Percentiles rank a stretch among this genome's conserved stretches.
These are phyloP conservation scores for Ustilago trichophora DNA, from an alignment of 1,284 basidiomycete genomes.

Conservation along the genomic window DNA sequence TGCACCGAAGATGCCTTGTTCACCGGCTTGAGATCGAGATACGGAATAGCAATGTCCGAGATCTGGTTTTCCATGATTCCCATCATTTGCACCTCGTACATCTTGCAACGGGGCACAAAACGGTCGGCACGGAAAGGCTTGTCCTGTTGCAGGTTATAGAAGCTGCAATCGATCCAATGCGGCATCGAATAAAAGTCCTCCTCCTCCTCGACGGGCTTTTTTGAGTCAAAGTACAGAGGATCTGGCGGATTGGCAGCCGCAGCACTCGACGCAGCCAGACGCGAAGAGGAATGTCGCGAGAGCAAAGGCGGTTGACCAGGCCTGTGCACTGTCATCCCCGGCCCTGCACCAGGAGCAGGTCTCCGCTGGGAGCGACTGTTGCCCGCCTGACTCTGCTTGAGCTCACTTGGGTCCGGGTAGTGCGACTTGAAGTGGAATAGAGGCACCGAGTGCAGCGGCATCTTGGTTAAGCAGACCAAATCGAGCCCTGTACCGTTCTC, in stretches of 20 bases:
- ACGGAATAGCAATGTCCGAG: slow-evolving; percentile 62
- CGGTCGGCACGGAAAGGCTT: slow-evolving; percentile 62
- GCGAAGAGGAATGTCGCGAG: slow-evolving; percentile 32
- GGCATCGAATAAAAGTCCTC: slow-evolving; percentile 62
- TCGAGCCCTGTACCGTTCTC: slow-evolving; percentile 93
- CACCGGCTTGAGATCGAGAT: slow-evolving; percentile 51
- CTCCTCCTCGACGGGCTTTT: slow-evolving; percentile 27
- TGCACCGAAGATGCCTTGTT: slow-evolving; percentile 42
- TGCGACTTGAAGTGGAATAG: slow-evolving; percentile 65
- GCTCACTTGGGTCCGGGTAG: slow-evolving; percentile 41
- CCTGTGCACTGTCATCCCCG: slow-evolving; percentile 28
- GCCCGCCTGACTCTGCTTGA: slow-evolving; percentile 16
- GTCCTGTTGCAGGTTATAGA: slow-evolving; percentile 66
- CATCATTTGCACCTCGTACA: slow-evolving; percentile 65
- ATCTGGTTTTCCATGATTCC: slow-evolving; percentile 64
- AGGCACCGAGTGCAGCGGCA: slow-evolving; percentile 83
- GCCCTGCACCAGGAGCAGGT: slow-evolving; percentile 19
- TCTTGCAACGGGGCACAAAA: slow-evolving; percentile 65
- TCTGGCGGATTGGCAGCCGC: slow-evolving; percentile 43
- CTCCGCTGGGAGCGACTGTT: slow-evolving; percentile 18
- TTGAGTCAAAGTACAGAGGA: slow-evolving; percentile 58
- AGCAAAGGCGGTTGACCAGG: slow-evolving; percentile 22
- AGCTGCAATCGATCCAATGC: slow-evolving; percentile 66
- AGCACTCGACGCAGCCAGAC: slow-evolving; percentile 6
- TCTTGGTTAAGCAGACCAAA: slow-evolving; percentile 88